These are phyloP conservation scores for Rhizoclosmatium sp. DNA, from an alignment of 192 early-diverging fungal genomes.

Conservation along the genomic window DNA sequence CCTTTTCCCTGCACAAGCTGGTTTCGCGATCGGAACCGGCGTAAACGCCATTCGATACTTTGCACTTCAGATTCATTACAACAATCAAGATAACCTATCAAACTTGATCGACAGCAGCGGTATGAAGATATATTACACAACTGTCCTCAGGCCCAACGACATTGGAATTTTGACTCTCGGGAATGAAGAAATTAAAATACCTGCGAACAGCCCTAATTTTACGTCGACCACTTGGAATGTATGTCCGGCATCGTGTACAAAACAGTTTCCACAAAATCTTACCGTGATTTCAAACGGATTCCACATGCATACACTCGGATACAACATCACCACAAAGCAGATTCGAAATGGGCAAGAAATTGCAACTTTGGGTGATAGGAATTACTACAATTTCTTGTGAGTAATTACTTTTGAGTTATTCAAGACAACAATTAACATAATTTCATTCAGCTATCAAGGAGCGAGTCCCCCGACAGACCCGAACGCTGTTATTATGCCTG, in stretches of 20 bases:
- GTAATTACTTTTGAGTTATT: background rate
- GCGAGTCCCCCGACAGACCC: constrained; percentile 2
- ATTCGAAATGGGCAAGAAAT: constrained; percentile 38
- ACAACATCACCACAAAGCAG: constrained; percentile 32
- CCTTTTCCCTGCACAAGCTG: constrained; percentile 6
- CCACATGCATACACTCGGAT: constrained; percentile 40
- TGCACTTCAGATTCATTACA: constrained; percentile 38
- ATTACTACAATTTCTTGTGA: constrained; percentile 40
- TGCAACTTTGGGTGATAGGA: constrained; percentile 17
- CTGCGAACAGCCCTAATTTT: background rate
- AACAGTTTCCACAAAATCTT: constrained; percentile 22
- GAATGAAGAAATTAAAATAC: constrained; percentile 21
- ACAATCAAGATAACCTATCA: background rate
- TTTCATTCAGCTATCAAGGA: constrained; percentile 12
- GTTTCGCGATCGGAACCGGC: constrained; percentile 6
- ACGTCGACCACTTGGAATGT: background rate
- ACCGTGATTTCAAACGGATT: constrained; percentile 31
- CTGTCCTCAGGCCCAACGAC: constrained; percentile 13
- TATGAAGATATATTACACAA: constrained; percentile 26
- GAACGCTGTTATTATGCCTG: constrained; percentile 19
- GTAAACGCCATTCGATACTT: constrained; percentile 26
- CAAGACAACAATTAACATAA: background rate
- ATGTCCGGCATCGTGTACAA: constrained; percentile 42
- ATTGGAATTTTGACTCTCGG: constrained; percentile 36
- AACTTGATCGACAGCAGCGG: constrained; percentile 13